phyloP scores from a whole-genome alignment of 495 filamentous ascomycete genomes.

The Articulospora tetracladia region DNA sequence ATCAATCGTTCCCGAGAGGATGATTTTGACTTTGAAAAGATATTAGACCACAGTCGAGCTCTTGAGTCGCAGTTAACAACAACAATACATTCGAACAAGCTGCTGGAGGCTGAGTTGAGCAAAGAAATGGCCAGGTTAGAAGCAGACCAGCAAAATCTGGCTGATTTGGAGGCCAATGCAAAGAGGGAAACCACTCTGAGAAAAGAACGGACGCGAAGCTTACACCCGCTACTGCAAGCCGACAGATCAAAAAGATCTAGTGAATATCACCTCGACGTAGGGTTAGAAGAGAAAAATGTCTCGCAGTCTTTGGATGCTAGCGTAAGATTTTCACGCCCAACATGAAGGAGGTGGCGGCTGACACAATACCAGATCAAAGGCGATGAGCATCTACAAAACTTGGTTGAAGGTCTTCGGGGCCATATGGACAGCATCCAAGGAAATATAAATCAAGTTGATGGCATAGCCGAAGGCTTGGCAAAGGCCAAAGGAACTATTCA shows the following conservation, averaged over 20 bases:
- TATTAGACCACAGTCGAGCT: conserved; percentile 50
- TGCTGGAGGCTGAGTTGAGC: conserved; percentile 50
- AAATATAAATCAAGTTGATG: conserved; percentile 48
- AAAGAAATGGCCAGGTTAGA: conserved; percentile 49
- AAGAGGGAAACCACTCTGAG: conserved; percentile 42
- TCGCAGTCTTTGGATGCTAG: conserved; percentile 2
- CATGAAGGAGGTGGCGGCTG: neutral
- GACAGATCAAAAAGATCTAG: neutral
- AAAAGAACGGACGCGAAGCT: conserved; percentile 42
- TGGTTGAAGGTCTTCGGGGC: conserved; percentile 44
- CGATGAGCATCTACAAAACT: conserved; percentile 29
- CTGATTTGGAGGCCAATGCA: conserved; percentile 51
- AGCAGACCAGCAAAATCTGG: conserved; percentile 43
- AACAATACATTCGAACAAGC: conserved; percentile 47
- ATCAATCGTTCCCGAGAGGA: conserved; percentile 39
- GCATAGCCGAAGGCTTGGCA: conserved; percentile 47
- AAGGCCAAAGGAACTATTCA: conserved; percentile 46
- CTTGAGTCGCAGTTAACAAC: conserved; percentile 51
- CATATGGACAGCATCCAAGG: conserved; percentile 55
- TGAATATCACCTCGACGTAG: neutral
- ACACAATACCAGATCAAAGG: conserved; percentile 3
- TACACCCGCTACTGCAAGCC: conserved; percentile 17
- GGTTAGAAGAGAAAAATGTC: conserved; percentile 27
- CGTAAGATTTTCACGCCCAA: neutral
- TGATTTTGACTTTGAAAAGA: conserved; percentile 57